Evolutionary conservation across 192 early-diverging fungal genomes (phyloP), one percentile per base, ranked within the genome.

Genomic region (Mortierella antarctica): DNA sequence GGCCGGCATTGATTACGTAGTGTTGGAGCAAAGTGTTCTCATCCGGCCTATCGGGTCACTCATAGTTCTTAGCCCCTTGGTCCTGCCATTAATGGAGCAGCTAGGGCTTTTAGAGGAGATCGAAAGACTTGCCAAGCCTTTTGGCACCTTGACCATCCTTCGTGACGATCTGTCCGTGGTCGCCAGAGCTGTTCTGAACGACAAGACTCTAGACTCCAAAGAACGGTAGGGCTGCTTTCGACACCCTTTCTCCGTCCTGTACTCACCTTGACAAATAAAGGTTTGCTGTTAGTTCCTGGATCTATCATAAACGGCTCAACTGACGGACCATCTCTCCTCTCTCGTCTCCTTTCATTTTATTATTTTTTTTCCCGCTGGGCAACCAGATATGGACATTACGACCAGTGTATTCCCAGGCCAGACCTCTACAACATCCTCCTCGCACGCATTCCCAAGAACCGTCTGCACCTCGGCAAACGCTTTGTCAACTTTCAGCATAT

Each of bases 51-150:
- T 72, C 46, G 70, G 70, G 7, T 49, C 51, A 10, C 18, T 61
- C 40, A 55, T 72, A 7, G 54, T 59, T 15, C 70, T 72, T n/a
- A 64, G 70, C 18, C 48, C 70, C 4, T 6, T 72, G 23, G 54
- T 72, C 45, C 49, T 72, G 13, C 70, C 70, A 5, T 31, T 72
- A 11, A 57, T 72, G 61, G 70, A 72, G 49, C 70, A 72, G 31
- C 48, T 72, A 54, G 70, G 70, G 0, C n/a, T 72, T 12, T 40
- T 64, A 10, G 53, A 72, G 17, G 60, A 62, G 44, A 72, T 72
- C 45, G 23, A 73, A 10, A 42, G 48, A n/a, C 54, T 55, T 15
- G 46, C 70, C 8, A 57, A 62, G 51, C 71, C 71, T n/a, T 41
- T 73, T 49, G 71, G 45, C 7, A 39, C 31, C 14, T 47, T 73